Percentiles rank a stretch among this genome's conserved stretches.
These are phyloP conservation scores for Adansonia digitata DNA, from an alignment of 345 rosid species.

Conservation along the genomic window DNA sequence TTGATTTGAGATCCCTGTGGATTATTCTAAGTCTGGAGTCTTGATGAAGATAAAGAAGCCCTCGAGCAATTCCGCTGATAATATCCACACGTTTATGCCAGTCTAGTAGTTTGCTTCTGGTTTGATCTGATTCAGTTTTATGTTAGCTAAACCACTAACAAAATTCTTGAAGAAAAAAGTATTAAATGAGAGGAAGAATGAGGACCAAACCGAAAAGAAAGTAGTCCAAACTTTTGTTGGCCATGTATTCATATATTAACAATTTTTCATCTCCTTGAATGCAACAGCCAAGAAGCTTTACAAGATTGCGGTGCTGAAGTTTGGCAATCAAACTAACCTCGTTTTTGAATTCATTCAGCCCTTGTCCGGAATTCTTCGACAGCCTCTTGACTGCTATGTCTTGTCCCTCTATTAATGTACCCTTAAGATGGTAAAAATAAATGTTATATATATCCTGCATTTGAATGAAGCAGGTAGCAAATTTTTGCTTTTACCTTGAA, in stretches of 20 bases:
- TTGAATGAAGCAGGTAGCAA: slow-evolving; percentile 8
- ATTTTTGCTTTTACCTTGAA: slow-evolving; percentile 2
- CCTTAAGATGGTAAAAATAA: background rate
- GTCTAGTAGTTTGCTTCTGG: slow-evolving; percentile 8
- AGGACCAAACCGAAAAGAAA: too few relatives aligned
- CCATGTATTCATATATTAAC: slow-evolving; percentile 44
- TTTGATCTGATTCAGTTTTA: slow-evolving; percentile 7
- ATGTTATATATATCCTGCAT: background rate
- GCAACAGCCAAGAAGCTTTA: too few relatives aligned
- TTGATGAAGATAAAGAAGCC: slow-evolving; percentile 47
- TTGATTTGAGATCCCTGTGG: slow-evolving; percentile 11
- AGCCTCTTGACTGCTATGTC: slow-evolving; percentile 26
- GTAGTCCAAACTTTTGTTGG: too few relatives aligned
- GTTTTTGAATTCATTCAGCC: too few relatives aligned
- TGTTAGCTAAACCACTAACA: background rate
- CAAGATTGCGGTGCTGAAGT: too few relatives aligned
- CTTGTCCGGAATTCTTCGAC: too few relatives aligned
- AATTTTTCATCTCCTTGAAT: slow-evolving; percentile 21
- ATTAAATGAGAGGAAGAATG: too few relatives aligned
- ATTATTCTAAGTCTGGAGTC: slow-evolving; percentile 38
- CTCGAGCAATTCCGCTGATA: slow-evolving; percentile 41
- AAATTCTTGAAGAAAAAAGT: too few relatives aligned
- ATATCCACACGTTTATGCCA: slow-evolving; percentile 35
- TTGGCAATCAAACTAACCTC: too few relatives aligned
- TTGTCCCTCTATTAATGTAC: slow-evolving; percentile 8